Evolutionary conservation across 306 rosid genomes (phyloP), one percentile per base, ranked within the genome.

Genomic region (Citrullus colocynthis): DNA sequence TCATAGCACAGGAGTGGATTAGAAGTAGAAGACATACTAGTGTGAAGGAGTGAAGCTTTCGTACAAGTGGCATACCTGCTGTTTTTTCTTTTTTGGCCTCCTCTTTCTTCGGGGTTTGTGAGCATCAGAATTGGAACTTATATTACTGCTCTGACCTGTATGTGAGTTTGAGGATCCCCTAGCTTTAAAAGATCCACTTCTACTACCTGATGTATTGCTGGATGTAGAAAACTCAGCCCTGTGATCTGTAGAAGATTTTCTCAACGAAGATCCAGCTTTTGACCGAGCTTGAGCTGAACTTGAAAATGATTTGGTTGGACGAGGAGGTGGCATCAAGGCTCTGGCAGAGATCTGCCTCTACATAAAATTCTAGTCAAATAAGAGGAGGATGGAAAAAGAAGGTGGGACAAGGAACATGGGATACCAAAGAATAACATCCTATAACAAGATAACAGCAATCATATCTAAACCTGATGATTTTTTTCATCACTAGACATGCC

Each of bases 51-150:
- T 77, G 15, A 78, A 48, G n/a, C 20, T 78, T 76, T 39, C 34
- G 63, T 78, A 48, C 28, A 60, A 78, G 61, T 79, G n/a, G 80
- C 63, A 37, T 79, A 95, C 97, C 93, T 95, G 96, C 78, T 89
- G 89, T 79, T 89, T 92, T 65, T 89, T 92, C 90, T 95, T 95
- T 88, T 90, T 95, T 72, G 86, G 97, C 86, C 99, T 92, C 85
- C 99, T 88, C 89, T 95, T 95, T 81, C 97, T 89, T 79, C 91
- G 81, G 56, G 99, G 97, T 78, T 95, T 95, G 83, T 88, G 96
- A 74, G 99, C 99, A 85, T 95, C 99, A 36, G 97, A 95, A 85
- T 95, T 95, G 84, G 99, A 95, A 84, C 99, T 95, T 78, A 95
- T 74, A 81, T 88, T 90, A 83, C 99, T 95, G 65, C 97, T 90